Base-by-base conservation (phyloP, 2,329 filamentous ascomycete species). In the Pseudocercospora fuligena region DNA sequence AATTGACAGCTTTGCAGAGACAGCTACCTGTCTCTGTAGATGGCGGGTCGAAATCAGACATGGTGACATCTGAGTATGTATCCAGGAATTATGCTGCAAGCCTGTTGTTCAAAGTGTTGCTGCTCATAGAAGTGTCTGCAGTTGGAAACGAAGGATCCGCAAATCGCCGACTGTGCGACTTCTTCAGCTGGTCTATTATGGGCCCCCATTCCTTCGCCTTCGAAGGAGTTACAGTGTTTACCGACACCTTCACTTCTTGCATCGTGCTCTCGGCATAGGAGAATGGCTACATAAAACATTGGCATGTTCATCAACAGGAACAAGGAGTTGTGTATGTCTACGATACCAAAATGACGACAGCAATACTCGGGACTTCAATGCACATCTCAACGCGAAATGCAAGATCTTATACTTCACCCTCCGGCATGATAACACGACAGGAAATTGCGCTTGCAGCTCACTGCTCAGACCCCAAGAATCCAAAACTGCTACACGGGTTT, bases 1-100 rank as follows among this genome's bases (percentile, higher is more conserved):
- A 51, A 16, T 49, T 46, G 12, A 61, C 60, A 25, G 46, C 60
- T 54, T 62, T 25, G 47, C 60, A 62, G 16, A 62, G 60, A 25
- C 60, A 62, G 40, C 46, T 54, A 33, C 47, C 60, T 12, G 46
- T 54, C 16, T 53, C 46, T 33, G 47, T 62, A 7, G 60, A 53
- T 19, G 29, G 60, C 16, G 46, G n/a, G 29, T 62, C 47, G 49
- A 53, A 53, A 19, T 29, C 49, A 16, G 49, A 23, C 49, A 53
- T 53, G 21, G n/a, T n/a, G 46, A 5, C 25, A 23, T 23, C 6
- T 49, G 46, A 49, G 33, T 36, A 36, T 36, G 33, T 12, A 36
- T 36, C 8, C 33, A 36, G 33, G 14, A 11, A 36, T 11, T 14
- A 36, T 36, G 12, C 2, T 12, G 33, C 12, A 36, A 36, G 12